A percentile compares a stretch with the other conserved stretches of the same genome.
Conservation (phyloP, 129 eudicot species). For the Heracleum sosnowskyi region DNA sequence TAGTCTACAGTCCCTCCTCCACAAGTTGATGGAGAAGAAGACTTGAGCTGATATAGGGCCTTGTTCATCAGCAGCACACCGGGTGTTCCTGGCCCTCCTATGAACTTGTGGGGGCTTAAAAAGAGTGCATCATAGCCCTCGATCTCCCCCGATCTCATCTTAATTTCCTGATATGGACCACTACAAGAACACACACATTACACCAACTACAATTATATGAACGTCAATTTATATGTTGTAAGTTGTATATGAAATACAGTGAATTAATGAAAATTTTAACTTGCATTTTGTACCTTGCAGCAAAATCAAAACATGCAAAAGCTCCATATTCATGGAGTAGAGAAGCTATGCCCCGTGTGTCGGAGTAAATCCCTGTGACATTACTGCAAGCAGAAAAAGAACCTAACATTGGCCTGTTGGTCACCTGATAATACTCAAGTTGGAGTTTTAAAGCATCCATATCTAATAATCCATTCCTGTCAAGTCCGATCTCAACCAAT, state of each 20-base stretch:
- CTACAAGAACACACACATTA: constrained; percentile 14
- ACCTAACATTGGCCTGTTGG: constrained; percentile 36
- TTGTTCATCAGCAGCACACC: constrained; percentile 66
- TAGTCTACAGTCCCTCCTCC: constrained; percentile 82
- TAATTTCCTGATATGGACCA: constrained; percentile 66
- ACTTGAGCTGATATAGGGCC: constrained; percentile 41
- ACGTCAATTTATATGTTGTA: neutral
- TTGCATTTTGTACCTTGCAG: constrained; percentile 34
- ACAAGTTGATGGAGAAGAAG: constrained; percentile 73
- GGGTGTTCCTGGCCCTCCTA: constrained; percentile 83
- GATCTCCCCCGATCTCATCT: constrained; percentile 60
- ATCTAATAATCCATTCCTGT: constrained; percentile 26
- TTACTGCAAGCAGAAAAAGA: constrained; percentile 66
- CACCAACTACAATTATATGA: neutral
- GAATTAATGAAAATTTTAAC: neutral
- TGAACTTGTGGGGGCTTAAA: constrained; percentile 73
- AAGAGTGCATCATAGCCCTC: constrained; percentile 82
- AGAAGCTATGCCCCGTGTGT: constrained; percentile 32
- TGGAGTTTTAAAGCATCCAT: constrained; percentile 26
- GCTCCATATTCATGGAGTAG: constrained; percentile 42
- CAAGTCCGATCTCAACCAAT: constrained; percentile 70
- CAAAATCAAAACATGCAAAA: constrained; percentile 56
- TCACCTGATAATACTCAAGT: constrained; percentile 15
- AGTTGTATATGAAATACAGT: neutral
- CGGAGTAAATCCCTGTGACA: constrained; percentile 39